phyloP scores from a whole-genome alignment of 345 rosid genomes.

The Kernera saxatilis region DNA sequence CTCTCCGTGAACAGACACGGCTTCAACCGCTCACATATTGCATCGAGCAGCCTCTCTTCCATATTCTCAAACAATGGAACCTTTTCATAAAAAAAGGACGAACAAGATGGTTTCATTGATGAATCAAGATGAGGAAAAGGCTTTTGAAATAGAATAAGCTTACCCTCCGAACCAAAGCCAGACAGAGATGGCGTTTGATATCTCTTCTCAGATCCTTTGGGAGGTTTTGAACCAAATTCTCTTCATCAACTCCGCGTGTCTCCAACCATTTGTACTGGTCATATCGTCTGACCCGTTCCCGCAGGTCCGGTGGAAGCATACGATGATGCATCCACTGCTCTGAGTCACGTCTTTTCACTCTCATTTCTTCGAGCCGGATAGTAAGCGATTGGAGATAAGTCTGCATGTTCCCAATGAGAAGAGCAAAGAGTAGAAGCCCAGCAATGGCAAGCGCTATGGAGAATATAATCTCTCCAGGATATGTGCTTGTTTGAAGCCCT shows the following conservation, averaged over 20 bases:
- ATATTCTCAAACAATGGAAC: constrained; percentile 88
- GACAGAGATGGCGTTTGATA: constrained; percentile 91
- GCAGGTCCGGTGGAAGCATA: constrained; percentile 77
- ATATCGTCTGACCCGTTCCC: constrained; percentile 85
- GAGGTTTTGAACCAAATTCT: constrained; percentile 72
- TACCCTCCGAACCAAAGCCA: constrained; percentile 90
- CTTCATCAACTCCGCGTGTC: constrained; percentile 96
- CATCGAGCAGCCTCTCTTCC: constrained; percentile 96
- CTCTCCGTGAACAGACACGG: constrained; percentile 76
- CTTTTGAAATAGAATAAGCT: constrained; percentile 18
- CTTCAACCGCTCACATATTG: constrained; percentile 88
- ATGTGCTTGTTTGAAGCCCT: constrained; percentile 90
- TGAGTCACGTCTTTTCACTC: constrained; percentile 95
- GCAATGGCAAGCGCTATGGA: constrained; percentile 77
- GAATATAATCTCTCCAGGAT: constrained; percentile 76
- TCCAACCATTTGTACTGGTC: constrained; percentile 98
- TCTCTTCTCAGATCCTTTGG: constrained; percentile 97
- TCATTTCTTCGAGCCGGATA: constrained; percentile 94
- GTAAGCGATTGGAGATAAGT: constrained; percentile 97
- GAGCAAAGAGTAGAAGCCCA: constrained; percentile 94
- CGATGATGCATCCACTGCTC: constrained; percentile 99
- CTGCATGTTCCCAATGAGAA: constrained; percentile 99
- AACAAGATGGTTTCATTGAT: neutral
- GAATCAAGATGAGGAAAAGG: neutral
- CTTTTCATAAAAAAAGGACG: constrained; percentile 23